Evolutionary conservation across 2,329 filamentous ascomycete species (phyloP).

Genomic region (Cordyceps farinosa): DNA sequence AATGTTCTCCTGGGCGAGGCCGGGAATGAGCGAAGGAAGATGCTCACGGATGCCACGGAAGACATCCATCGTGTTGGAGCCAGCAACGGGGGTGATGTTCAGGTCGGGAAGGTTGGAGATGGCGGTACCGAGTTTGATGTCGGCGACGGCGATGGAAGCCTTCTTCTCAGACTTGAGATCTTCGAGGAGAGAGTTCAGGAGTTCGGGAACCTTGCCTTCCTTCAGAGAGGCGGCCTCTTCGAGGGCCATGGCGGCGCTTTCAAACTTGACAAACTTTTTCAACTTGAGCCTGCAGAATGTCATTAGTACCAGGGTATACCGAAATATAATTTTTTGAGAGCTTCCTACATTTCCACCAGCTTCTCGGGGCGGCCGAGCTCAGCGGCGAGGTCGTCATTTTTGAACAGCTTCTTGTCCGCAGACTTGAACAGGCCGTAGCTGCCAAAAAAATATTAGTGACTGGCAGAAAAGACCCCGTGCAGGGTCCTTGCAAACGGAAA

Average conservation of each 20-base stretch:
- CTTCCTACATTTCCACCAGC: slow-evolving; percentile 76
- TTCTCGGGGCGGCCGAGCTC: slow-evolving; percentile 78
- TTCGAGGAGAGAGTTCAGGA: slow-evolving; percentile 77
- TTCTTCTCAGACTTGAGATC: slow-evolving; percentile 97
- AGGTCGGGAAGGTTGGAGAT: slow-evolving; percentile 90
- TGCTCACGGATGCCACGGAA: slow-evolving; percentile 94
- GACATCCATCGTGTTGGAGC: slow-evolving; percentile 62
- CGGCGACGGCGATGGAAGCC: slow-evolving; percentile 86
- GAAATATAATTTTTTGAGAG: not conserved
- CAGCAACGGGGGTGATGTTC: slow-evolving; percentile 77
- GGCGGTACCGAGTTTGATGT: slow-evolving; percentile 85
- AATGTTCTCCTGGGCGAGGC: slow-evolving; percentile 78
- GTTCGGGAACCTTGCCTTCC: slow-evolving; percentile 91
- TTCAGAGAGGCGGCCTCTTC: slow-evolving; percentile 86
- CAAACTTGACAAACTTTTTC: slow-evolving; percentile 97
- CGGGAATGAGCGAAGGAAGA: slow-evolving; percentile 84
- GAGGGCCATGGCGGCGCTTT: slow-evolving; percentile 84
- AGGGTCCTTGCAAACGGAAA: slow-evolving; percentile 15
- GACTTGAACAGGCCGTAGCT: slow-evolving; percentile 98
- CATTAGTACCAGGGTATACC: slow-evolving; percentile 16
- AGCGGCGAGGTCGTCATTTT: slow-evolving; percentile 73
- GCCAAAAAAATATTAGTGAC: slow-evolving; percentile 30
- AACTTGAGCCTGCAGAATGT: slow-evolving; percentile 68
- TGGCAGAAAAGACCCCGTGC: slow-evolving; percentile 7
- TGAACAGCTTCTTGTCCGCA: slow-evolving; percentile 96